A percentile compares a stretch with the other conserved stretches of the same genome.
Evolutionary conservation across 2,329 filamentous ascomycete species (phyloP).

Genomic region (Phoma sp.): DNA sequence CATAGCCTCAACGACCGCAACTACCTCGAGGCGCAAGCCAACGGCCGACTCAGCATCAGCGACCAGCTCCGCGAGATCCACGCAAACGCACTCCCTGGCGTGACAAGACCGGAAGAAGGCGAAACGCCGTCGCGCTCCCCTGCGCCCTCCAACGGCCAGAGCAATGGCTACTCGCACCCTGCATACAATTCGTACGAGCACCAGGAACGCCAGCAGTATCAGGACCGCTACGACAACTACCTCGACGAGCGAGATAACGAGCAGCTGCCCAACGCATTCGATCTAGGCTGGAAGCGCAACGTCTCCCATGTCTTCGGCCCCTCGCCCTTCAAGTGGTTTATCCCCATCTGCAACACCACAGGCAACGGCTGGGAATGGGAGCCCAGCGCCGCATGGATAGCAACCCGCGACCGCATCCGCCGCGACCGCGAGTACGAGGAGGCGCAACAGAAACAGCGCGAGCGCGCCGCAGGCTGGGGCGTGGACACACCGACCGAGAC

Average conservation of each 20-base stretch:
- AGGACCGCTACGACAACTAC: constrained; percentile 76
- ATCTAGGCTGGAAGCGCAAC: constrained; percentile 84
- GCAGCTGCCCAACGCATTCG: constrained; percentile 90
- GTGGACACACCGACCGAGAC: constrained; percentile 47
- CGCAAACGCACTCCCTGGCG: constrained; percentile 78
- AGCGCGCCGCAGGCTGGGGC: constrained; percentile 73
- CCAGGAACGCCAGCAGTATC: constrained; percentile 68
- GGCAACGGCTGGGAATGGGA: constrained; percentile 97
- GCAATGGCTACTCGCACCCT: constrained; percentile 53
- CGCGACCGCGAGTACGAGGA: constrained; percentile 47
- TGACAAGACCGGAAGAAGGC: constrained; percentile 82
- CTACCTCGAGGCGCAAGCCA: constrained; percentile 52
- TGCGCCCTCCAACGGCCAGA: constrained; percentile 34
- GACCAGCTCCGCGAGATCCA: constrained; percentile 82
- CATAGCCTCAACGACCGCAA: constrained; percentile 60
- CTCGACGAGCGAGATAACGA: constrained; percentile 88
- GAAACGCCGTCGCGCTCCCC: constrained; percentile 60
- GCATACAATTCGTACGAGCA: constrained; percentile 51
- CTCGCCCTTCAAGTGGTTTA: constrained; percentile 71
- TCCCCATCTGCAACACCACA: constrained; percentile 83
- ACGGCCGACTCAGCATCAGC: constrained; percentile 52
- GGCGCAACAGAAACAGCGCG: constrained; percentile 64
- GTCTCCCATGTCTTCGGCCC: constrained; percentile 81
- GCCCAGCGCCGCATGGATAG: constrained; percentile 77
- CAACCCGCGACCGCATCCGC: constrained; percentile 68